These are phyloP conservation scores for Coffea eugenioides DNA, from an alignment of 257 asterid species.

Conservation along the genomic window DNA sequence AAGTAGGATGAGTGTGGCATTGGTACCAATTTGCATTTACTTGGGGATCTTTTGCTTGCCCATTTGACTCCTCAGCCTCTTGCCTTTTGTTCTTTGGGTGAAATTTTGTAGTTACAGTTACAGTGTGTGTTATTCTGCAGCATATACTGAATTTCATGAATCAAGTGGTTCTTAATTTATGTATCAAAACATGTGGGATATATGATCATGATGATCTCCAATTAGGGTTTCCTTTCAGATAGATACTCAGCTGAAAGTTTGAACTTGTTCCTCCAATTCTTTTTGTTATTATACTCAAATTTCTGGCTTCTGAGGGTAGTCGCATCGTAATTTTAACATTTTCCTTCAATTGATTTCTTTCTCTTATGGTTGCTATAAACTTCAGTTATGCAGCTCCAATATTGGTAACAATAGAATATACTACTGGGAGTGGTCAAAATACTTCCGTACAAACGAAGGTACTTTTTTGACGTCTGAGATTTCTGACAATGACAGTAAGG, in stretches of 20 bases:
- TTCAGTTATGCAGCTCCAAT: constrained; percentile 91
- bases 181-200: not conserved
- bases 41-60: not conserved
- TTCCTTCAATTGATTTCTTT: not conserved
- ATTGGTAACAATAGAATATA: constrained; percentile 48
- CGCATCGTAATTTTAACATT: not conserved
- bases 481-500: constrained; percentile 30
- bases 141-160: not conserved
- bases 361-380: constrained; percentile 19
- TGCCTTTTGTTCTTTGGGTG: not conserved
- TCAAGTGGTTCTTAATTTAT: not conserved
- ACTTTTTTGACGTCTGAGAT: not conserved
- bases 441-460: constrained; percentile 15
- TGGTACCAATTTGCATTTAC: not conserved
- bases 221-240: not conserved
- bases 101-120: not conserved
- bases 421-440: constrained; percentile 37
- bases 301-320: not conserved
- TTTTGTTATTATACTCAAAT: not conserved
- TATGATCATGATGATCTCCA: not conserved
- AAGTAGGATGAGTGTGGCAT: not conserved
- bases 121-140: not conserved
- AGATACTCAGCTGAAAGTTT: not conserved
- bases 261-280: not conserved
- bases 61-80: too few species aligned